Evolutionary conservation across 177 flowering plant species (phyloP), one percentile per base, ranked within the genome.

Genomic region (Vitis hybrid): DNA sequence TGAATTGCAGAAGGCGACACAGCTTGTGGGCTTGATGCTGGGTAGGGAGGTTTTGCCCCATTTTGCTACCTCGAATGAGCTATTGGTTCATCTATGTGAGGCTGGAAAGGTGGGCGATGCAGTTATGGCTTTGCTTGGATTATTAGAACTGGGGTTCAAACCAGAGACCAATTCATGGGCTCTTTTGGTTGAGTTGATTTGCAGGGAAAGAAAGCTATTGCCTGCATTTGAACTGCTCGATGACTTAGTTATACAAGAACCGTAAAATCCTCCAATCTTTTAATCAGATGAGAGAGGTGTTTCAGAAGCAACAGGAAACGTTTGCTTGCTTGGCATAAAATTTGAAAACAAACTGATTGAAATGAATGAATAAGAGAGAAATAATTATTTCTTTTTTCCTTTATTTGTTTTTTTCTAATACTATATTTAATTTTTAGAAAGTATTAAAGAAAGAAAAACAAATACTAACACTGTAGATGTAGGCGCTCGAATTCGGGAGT

Each of bases 1-100:
- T 51, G 87, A 86, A n/a, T 64, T 88, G 68, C 79, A 81, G 60
- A 85, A 75, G 78, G 95, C 90, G 0, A 66, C 67, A 19, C 66
- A 72, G 56, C 74, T 92, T 59, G 59, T 92, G 76, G 69, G 69
- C 67, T 70, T 93, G 76, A 94, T 91, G 97, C 74, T 91, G 63
- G 77, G 74, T 9, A 84, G 95, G 74, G 90, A 94, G 0, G 82
- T 88, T 72, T 5, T 81, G 62, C 97, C 97, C 3, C 97, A 94
- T 80, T 79, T 80, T 74, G 90, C 87, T 1, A 94, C 98, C 24
- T 91, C 94, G 32, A 94, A 89, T 76, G 85, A 84, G 64, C 62
- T 94, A 63, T 70, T 94, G 62, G 77, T 85, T 68, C 70, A 70
- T 27, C 78, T 92, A 51, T 91, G 92, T 73, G 72, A 83, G 63